phyloP scores from a whole-genome alignment of 768 basidiomycete species.

The Amanita polypyramis region DNA sequence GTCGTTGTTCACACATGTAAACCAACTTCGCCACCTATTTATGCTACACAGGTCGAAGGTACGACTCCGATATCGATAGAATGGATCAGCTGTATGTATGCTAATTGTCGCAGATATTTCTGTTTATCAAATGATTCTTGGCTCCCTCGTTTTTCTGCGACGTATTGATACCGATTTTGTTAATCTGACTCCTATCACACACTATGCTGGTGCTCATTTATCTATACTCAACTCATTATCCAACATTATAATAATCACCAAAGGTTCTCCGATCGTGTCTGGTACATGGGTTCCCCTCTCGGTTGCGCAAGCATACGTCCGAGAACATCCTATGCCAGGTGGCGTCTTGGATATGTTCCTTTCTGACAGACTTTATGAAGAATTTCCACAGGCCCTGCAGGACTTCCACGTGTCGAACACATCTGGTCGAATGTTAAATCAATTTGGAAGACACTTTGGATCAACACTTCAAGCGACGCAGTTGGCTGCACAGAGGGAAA shows the following conservation, averaged over 20 bases:
- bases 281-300: slow-evolving; percentile 67
- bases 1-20: slow-evolving; percentile 56
- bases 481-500: slow-evolving; percentile 12
- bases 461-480: slow-evolving; percentile 36
- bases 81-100: slow-evolving; percentile 5
- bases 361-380: slow-evolving; percentile 48
- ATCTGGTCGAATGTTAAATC: slow-evolving; percentile 36
- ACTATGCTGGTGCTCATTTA: slow-evolving; percentile 30
- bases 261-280: slow-evolving; percentile 40
- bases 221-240: slow-evolving; percentile 28
- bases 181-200: slow-evolving; percentile 51
- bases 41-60: slow-evolving; percentile 67
- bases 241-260: slow-evolving; percentile 39
- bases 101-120: slow-evolving; percentile 42
- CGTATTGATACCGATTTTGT: slow-evolving; percentile 76
- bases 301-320: slow-evolving; percentile 41
- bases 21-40: slow-evolving; percentile 51
- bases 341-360: slow-evolving; percentile 45
- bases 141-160: slow-evolving; percentile 45
- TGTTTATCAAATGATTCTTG: slow-evolving; percentile 62
- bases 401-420: slow-evolving; percentile 43
- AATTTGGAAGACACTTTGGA: slow-evolving; percentile 57
- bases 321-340: slow-evolving; percentile 28
- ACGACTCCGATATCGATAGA: slow-evolving; percentile 12
- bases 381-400: slow-evolving; percentile 52